These are phyloP conservation scores for Blastocystis sp. DNA, from an alignment of 352 stramenopile genomes.

Conservation along the genomic window DNA sequence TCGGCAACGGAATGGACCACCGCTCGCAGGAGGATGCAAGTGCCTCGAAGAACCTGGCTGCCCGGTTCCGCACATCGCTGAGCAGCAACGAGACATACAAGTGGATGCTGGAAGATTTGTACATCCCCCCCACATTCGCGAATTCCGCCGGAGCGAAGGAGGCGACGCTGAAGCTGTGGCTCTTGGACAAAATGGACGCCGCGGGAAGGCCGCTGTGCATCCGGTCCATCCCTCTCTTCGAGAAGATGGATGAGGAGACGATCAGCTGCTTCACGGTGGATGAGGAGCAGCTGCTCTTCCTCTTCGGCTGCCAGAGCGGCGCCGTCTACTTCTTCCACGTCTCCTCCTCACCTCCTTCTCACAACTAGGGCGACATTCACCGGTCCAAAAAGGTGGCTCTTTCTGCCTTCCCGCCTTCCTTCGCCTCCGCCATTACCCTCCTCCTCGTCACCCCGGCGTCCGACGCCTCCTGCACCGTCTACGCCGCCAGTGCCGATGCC, in stretches of 20 bases:
- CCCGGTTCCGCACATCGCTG: constrained; percentile 27
- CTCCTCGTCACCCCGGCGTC: neutral
- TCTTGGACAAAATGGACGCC: constrained; percentile 45
- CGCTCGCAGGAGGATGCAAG: constrained; percentile 13
- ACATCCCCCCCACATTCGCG: constrained; percentile 3
- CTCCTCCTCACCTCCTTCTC: neutral
- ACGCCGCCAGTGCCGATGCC: neutral
- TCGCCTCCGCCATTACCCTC: neutral
- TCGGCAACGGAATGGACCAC: constrained; percentile 43
- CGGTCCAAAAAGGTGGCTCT: constrained; percentile 42
- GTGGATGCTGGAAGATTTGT: constrained; percentile 59
- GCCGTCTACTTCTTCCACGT: constrained; percentile 4
- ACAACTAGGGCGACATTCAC: constrained; percentile 5
- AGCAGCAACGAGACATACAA: constrained; percentile 55
- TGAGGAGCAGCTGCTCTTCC: neutral
- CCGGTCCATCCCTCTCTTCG: constrained; percentile 37
- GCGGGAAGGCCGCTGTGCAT: constrained; percentile 40
- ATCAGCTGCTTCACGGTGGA: constrained; percentile 24
- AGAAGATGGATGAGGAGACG: constrained; percentile 64
- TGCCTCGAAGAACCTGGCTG: constrained; percentile 26
- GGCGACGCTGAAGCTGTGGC: constrained; percentile 42
- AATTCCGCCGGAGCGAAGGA: constrained; percentile 12
- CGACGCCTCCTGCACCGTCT: neutral
- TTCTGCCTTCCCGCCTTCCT: neutral
- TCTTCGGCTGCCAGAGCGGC: constrained; percentile 39